A percentile compares a stretch with the other conserved stretches of the same genome.
phyloP scores from a whole-genome alignment of 768 basidiomycete species.

The Boletus subcaerulescens region DNA sequence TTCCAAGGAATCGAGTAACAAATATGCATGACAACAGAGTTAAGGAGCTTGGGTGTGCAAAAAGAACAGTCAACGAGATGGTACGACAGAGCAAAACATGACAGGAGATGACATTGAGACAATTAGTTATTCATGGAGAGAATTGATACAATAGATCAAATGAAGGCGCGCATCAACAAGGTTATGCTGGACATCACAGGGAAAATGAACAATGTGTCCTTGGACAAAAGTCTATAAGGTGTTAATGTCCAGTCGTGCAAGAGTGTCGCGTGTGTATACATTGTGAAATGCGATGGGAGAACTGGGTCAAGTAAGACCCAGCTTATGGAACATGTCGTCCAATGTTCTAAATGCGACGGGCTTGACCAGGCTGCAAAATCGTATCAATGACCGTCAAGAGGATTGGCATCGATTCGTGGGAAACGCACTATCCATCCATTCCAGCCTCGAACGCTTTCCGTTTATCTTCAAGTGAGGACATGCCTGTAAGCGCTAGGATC shows the following conservation, averaged over 20 bases:
- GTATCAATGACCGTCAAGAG: background rate
- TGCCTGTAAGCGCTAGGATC: conserved; percentile 88
- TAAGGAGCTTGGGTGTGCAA: background rate
- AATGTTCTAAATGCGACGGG: conserved; percentile 93
- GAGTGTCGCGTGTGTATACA: conserved; percentile 5
- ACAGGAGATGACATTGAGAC: background rate
- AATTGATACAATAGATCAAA: conserved; percentile 10
- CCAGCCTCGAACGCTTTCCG: conserved; percentile 88
- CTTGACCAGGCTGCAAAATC: conserved; percentile 71
- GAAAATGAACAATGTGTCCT: background rate
- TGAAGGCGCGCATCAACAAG: background rate
- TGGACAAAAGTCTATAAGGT: conserved; percentile 4
- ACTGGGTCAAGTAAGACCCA: conserved; percentile 47
- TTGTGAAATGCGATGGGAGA: conserved; percentile 9
- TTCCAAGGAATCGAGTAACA: conserved; percentile 4
- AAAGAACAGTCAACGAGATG: background rate
- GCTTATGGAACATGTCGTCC: conserved; percentile 76
- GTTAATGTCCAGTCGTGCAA: conserved; percentile 11
- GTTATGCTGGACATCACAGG: background rate
- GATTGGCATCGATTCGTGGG: background rate
- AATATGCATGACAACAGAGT: background rate
- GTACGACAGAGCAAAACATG: conserved; percentile 7
- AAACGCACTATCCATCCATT: conserved; percentile 90
- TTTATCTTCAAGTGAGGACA: conserved; percentile 93
- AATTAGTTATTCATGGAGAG: conserved; percentile 2